Evolutionary conservation across 2,329 filamentous ascomycete genomes (phyloP), one percentile per base, ranked within the genome.

Genomic region (Rhynchosporium agropyri): DNA sequence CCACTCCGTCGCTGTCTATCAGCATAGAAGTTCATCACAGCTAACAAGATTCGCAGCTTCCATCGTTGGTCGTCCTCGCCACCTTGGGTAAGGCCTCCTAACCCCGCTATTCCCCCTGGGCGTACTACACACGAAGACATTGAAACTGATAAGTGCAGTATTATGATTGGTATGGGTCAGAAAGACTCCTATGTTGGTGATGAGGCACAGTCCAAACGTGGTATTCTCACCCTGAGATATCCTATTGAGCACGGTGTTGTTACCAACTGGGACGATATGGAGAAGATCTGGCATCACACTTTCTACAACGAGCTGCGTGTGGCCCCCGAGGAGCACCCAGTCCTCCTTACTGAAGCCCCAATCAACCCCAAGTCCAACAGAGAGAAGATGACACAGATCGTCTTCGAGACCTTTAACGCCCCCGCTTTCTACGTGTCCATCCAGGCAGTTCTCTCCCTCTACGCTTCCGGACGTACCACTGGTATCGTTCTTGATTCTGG

Each of bases 231-330:
- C 70, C 88, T 99, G 79, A 90, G 95, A 86, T 99, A 99, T 84
- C 95, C 95, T 79, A 99, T 99, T 80, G 95, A 99, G 88, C 95
- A 99, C 89, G 95, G 95, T 95, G 95, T 99, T 77, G 95, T 99
- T 79, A 99, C 95, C 84, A 98, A 98, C 91, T 99, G 95, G 95
- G 95, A 99, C 81, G 95, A 98, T 82, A 98, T 98, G 95, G 95
- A 98, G 87, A 98, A 98, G 90, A 98, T 99, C 76, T 99, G 95
- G 95, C 95, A 99, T 83, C 95, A 99, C 91, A 98, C 95, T 79
- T 99, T 99, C 88, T 99, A 98, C 91, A 99, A 99, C 85, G 95
- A 99, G 87, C 88, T 99, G 78, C 94, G 95, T 94, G 95, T 99
- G 72, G 95, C 95, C 76, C 95, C 95, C 76, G 95, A 99, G 88